Evolutionary conservation across 1,284 basidiomycete species (phyloP).

Genomic region (Crepidotus sp.): DNA sequence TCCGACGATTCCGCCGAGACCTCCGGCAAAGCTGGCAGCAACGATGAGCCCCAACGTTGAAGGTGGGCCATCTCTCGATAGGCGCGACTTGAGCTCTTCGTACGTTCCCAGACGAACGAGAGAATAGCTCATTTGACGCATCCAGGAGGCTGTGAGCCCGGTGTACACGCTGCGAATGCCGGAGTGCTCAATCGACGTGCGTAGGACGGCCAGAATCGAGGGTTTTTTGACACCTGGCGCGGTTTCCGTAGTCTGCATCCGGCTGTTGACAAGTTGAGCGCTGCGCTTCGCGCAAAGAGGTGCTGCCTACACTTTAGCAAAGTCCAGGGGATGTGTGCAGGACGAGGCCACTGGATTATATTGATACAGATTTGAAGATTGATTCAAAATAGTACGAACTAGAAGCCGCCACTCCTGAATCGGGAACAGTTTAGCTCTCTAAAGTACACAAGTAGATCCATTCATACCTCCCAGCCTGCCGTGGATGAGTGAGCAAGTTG

Average conservation of each 20-base stretch:
- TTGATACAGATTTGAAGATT: slow-evolving; percentile 10
- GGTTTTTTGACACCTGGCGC: slow-evolving; percentile 35
- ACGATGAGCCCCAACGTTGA: slow-evolving; percentile 48
- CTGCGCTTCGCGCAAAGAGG: slow-evolving; percentile 2
- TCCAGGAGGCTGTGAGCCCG: slow-evolving; percentile 75
- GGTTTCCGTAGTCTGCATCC: slow-evolving; percentile 65
- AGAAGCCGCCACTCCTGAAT: slow-evolving; percentile 63
- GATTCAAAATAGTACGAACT: slow-evolving; percentile 37
- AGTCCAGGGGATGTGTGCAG: slow-evolving; percentile 79
- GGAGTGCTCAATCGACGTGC: slow-evolving; percentile 45
- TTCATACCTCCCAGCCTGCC: slow-evolving; percentile 72
- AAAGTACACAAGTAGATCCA: not conserved
- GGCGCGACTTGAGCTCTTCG: slow-evolving; percentile 60
- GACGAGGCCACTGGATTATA: slow-evolving; percentile 65
- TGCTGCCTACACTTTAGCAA: slow-evolving; percentile 71
- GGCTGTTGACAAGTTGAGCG: slow-evolving; percentile 32
- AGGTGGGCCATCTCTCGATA: slow-evolving; percentile 42
- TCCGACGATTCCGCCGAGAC: slow-evolving; percentile 70
- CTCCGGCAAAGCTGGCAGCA: slow-evolving; percentile 66
- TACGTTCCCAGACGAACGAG: slow-evolving; percentile 81
- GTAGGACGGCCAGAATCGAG: slow-evolving; percentile 51
- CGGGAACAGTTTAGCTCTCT: slow-evolving; percentile 4
- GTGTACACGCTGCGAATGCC: slow-evolving; percentile 73
- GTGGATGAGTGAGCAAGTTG: not conserved
- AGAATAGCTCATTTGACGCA: slow-evolving; percentile 90